Evolutionary conservation across 257 asterid species (phyloP).

Genomic region (Rubia yunnanensis): DNA sequence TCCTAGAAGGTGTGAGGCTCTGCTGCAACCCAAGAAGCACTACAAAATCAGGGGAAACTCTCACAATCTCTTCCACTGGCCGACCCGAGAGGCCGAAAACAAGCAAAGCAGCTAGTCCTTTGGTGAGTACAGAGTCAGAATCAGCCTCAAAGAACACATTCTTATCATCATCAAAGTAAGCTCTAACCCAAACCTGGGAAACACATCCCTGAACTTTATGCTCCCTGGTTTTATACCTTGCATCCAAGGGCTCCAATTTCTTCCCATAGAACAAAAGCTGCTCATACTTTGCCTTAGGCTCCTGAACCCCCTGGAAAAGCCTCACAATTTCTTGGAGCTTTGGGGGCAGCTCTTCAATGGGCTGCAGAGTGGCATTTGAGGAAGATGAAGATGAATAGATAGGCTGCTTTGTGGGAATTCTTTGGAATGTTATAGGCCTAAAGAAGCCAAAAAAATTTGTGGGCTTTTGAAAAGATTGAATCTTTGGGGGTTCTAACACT

Average conservation of each 20-base stretch:
- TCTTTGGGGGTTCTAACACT: constrained; percentile 23
- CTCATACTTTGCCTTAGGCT: constrained; percentile 64
- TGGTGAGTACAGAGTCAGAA: constrained; percentile 72
- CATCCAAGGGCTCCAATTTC: constrained; percentile 49
- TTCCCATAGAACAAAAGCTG: constrained; percentile 63
- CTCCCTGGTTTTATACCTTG: constrained; percentile 40
- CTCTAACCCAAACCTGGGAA: constrained; percentile 88
- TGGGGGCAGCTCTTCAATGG: constrained; percentile 61
- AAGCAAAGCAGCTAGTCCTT: constrained; percentile 84
- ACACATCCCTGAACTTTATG: constrained; percentile 73
- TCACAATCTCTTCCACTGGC: constrained; percentile 56
- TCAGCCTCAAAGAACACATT: constrained; percentile 76
- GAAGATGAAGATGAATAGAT: constrained; percentile 24
- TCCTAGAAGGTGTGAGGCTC: constrained; percentile 67
- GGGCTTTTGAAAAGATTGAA: constrained; percentile 23
- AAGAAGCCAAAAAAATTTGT: constrained; percentile 16
- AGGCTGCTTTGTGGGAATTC: constrained; percentile 35
- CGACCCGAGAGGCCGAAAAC: constrained; percentile 75
- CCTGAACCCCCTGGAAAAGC: constrained; percentile 57
- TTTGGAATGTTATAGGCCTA: constrained; percentile 37
- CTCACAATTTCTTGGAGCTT: constrained; percentile 69
- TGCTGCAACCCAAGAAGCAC: constrained; percentile 70
- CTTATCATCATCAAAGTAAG: constrained; percentile 45
- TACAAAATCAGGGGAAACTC: constrained; percentile 71
- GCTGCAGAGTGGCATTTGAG: constrained; percentile 38